Base-by-base conservation (phyloP, 192 early-diverging fungal genomes). In the Paraglomus brasilianum region DNA sequence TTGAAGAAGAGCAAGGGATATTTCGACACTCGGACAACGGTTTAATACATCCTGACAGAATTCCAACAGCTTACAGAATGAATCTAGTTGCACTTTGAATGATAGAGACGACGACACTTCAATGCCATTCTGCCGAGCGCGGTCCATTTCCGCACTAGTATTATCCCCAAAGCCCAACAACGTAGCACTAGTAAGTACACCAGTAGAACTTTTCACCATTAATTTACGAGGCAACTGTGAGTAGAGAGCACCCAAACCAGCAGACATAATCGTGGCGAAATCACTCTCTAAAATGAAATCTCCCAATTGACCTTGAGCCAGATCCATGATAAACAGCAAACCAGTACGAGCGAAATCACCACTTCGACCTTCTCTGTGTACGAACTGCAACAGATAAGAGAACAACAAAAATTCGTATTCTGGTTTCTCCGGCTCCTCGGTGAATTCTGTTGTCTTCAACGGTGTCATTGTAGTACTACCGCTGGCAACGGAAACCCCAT, bases 271-370 rank as follows among this genome's bases (percentile, higher is more conserved):
- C 5, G 88, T 88, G 8, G 90, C 83, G 79, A 98, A 93, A 49
- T 93, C 92, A 52, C 90, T 87, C 24, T 86, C 83, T 40, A 89
- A 67, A 50, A 98, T 91, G 78, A 93, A 95, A 10, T 87, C 81
- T 52, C 88, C 89, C 47, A 98, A 72, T 21, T 92, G 92, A 5
- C 82, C 85, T 0, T 83, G 84, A 1, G 86, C 87, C 66, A 94
- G 81, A 72, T 95, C 91, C 72, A 96, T 85, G 43, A 98, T 72
- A 61, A 95, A 92, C 17, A 93, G 75, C 56, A 93, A 80, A 46
- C 91, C 91, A 39, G 92, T 91, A 38, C 96, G 80, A 2, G 93
- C 93, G 66, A 88, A 91, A 69, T 98, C 96, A 14, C 91, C 91
- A 14, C 85, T 77, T 64, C 87, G 83, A 42, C 93, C 94, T 66